Conservation (phyloP, 2,329 filamentous ascomycete species). For the Pseudocercospora musae region DNA sequence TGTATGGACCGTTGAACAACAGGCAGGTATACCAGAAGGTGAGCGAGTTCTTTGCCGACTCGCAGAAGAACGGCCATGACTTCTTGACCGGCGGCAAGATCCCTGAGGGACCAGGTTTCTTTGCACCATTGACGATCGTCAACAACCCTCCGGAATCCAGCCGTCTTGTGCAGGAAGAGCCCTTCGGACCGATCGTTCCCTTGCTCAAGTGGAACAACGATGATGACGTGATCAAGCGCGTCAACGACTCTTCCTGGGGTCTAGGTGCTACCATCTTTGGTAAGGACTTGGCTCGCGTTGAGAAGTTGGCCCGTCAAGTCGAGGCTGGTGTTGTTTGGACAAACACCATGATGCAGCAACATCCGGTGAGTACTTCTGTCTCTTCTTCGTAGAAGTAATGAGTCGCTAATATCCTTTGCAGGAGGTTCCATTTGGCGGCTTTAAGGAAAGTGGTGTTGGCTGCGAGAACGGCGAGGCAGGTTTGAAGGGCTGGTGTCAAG, state of each 20-base stretch:
- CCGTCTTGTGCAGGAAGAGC: slow-evolving; percentile 87
- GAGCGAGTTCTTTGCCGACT: no score
- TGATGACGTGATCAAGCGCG: no score
- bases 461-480: slow-evolving; percentile 54
- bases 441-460: slow-evolving; percentile 55
- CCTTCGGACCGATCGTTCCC: slow-evolving; percentile 86
- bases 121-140: slow-evolving; percentile 67
- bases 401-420: slow-evolving; percentile 24
- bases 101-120: slow-evolving; percentile 16
- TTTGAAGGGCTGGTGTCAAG: slow-evolving; percentile 43
- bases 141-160: slow-evolving; percentile 74
- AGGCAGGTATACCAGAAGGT: no score
- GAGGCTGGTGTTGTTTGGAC: slow-evolving; percentile 81
- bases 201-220: slow-evolving; percentile 71
- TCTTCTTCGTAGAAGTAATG: background rate
- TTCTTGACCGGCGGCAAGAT: no score
- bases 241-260: slow-evolving; percentile 68
- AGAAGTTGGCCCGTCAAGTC: slow-evolving; percentile 71
- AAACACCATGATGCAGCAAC: slow-evolving; percentile 23
- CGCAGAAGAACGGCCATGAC: no score
- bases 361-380: slow-evolving; percentile 16
- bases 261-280: slow-evolving; percentile 94
- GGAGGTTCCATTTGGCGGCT: slow-evolving; percentile 62
- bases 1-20: no score
- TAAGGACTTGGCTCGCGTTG: slow-evolving; percentile 71